phyloP scores from a whole-genome alignment of 768 basidiomycete genomes.

The Termitomyces sp. region DNA sequence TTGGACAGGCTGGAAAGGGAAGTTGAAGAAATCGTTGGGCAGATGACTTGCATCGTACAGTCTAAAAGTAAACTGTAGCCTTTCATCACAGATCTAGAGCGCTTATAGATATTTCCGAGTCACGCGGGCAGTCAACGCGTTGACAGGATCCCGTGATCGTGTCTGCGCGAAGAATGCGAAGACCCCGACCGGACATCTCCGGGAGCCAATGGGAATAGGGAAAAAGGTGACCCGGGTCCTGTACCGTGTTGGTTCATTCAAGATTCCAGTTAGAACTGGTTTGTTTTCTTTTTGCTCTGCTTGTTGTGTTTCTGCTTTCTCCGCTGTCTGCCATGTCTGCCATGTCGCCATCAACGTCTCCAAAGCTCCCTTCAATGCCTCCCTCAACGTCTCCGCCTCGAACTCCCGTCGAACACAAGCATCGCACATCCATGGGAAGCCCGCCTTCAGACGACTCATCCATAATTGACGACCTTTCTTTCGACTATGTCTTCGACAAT shows the following conservation, averaged over 20 bases:
- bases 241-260: conserved; percentile 23
- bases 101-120: background rate
- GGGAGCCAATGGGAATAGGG: conserved; percentile 14
- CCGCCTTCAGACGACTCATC: conserved; percentile 54
- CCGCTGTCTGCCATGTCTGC: conserved; percentile 20
- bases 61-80: conserved; percentile 34
- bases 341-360: conserved; percentile 12
- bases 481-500: conserved; percentile 55
- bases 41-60: conserved; percentile 30
- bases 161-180: conserved; percentile 21
- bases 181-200: conserved; percentile 21
- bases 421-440: conserved; percentile 22
- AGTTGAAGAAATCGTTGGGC: conserved; percentile 59
- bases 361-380: conserved; percentile 12
- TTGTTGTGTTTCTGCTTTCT: conserved; percentile 22
- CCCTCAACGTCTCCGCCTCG: conserved; percentile 33
- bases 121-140: background rate
- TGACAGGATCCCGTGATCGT: conserved; percentile 28
- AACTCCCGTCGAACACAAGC: conserved; percentile 30
- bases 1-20: conserved; percentile 66
- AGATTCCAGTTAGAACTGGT: conserved; percentile 1
- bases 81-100: background rate
- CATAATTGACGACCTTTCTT: conserved; percentile 58
- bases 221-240: conserved; percentile 20
- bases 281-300: conserved; percentile 14